Evolutionary conservation across 345 rosid species (phyloP), one percentile per base, ranked within the genome.

Genomic region (Microcos paniculata): DNA sequence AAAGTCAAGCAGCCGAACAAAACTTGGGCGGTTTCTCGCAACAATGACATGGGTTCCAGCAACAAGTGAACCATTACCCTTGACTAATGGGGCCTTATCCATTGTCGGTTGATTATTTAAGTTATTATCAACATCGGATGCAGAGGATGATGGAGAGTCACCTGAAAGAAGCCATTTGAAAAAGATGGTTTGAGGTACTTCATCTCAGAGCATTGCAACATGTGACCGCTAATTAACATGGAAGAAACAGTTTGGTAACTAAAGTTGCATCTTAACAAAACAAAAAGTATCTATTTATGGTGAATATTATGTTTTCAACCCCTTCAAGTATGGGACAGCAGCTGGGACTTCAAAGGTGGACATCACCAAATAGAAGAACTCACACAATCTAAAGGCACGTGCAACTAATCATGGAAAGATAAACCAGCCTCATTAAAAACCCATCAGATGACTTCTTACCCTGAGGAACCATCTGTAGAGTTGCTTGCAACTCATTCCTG

Each of bases 81-180:
- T 89, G 33, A 89, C 73, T 73, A 80, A 74, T 71, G 84, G 76
- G 69, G 85, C 78, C 85, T 80, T 92, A 70, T 91, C 93, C 4
- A 55, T 73, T 57, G 82, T 65, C 67, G 79, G 84, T 80, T 87
- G 91, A 80, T 88, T 87, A 75, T 83, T 87, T 76, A 88, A 81
- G 84, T 85, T 89, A 66, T 66, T 66, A 80, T 94, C 98, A 31
- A 90, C 82, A 80, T 94, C 98, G 8, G 97, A 94, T 77, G 90
- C 87, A 23, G 95, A 91, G 67, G 97, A 94, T 49, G 97, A 92
- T 35, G 98, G 97, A 53, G 97, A 94, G 79, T 92, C 97, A 81
- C 97, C 97, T 92, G 83, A 74, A 72, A 71, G 76, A 76, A 83
- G 79, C 56, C 70, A 79, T 73, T 66, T 31, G 28, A 74, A 67